Percentiles rank a stretch among this genome's conserved stretches.
phyloP scores from a whole-genome alignment of 2,329 filamentous ascomycete genomes.

The Trichoderma breve region DNA sequence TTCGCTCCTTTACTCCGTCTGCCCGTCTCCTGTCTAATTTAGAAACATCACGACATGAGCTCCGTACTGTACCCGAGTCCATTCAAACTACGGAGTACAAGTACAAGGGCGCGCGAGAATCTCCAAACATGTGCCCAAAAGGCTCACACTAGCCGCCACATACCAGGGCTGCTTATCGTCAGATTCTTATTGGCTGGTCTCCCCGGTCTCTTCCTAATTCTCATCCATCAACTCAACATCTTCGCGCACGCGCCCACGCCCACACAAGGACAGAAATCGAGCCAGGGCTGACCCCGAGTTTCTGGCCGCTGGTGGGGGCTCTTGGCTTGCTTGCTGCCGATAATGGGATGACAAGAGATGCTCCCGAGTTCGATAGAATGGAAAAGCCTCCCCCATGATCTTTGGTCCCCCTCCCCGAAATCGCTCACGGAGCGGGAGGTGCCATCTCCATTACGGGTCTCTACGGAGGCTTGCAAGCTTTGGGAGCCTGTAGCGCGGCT shows the following conservation, averaged over 20 bases:
- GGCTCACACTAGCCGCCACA: constrained; percentile 18
- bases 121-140: not conserved
- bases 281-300: constrained; percentile 7
- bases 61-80: not conserved
- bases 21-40: not conserved
- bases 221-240: not conserved
- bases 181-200: not conserved
- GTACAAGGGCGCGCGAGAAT: not conserved
- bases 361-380: not conserved
- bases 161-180: constrained; percentile 15
- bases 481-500: not conserved
- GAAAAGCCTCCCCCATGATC: constrained; percentile 5
- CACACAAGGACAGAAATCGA: not conserved
- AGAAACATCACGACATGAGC: not conserved
- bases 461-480: not conserved
- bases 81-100: constrained; percentile 3
- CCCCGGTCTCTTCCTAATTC: constrained; percentile 1
- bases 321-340: not conserved
- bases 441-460: constrained; percentile 7
- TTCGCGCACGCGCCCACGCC: not conserved
- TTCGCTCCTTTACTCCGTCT: not conserved
- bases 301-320: constrained; percentile 16
- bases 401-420: constrained; percentile 2
- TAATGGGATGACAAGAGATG: not conserved
- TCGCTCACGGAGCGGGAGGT: constrained; percentile 12